Evolutionary conservation across 75 land plant genomes (phyloP), one percentile per base, ranked within the genome.

Genomic region (Cryptomeria japonica): DNA sequence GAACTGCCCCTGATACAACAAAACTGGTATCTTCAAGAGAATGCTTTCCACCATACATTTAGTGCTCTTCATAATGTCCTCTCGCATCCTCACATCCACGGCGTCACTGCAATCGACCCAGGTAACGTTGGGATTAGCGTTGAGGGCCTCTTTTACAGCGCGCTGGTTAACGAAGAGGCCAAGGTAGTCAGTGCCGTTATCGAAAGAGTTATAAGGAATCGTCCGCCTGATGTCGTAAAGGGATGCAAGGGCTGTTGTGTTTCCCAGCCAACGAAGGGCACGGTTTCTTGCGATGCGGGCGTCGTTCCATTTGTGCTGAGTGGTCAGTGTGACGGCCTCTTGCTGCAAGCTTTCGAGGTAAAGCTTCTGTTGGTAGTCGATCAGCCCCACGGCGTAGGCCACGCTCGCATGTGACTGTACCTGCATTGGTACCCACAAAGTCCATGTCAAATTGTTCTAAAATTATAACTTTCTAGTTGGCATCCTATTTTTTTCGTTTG

Each of bases 211-310:
- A 82, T 97, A 96, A 10, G 87, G 89, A 15, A 75, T 85, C 39
- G 86, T 83, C 87, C 88, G 89, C 80, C 92, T 91, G 2, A 90
- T 77, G 51, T 97, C 96, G 58, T 91, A 89, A 42, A 95, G 88
- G 28, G 96, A 96, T 15, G 96, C 93, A 14, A 94, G 83, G 15
- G 95, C 97, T 0, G 93, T 95, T 90, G 91, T 90, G 68, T 89
- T 89, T 16, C 76, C 42, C 22, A 96, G 56, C 84, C 58, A 53
- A 14, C 86, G 0, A 38, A 96, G 61, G 2, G 92, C 88, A 39
- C 64, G 72, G 36, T 16, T 87, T 47, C 93, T 90, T 5, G 95
- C 91, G 56, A 85, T 36, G 37, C 92, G 83, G 8, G 96, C 97
- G 22, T 86, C 93, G 37, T 86, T 38, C 95, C 96, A 96, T 15